phyloP scores from a whole-genome alignment of 2,329 filamentous ascomycete species.

The Talaromyces sp. region DNA sequence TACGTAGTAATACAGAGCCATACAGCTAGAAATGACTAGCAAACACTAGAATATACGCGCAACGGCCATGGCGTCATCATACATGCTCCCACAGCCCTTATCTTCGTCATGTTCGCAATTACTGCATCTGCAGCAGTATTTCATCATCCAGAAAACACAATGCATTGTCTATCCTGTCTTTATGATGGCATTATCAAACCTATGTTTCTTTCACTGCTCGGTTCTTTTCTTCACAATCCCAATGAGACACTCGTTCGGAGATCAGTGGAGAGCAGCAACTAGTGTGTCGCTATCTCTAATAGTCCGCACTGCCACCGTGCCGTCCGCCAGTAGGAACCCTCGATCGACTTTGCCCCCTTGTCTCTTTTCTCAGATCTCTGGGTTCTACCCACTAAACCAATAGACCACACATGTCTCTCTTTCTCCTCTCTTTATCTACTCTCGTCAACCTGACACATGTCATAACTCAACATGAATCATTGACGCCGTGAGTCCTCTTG shows the following conservation, averaged over 20 bases:
- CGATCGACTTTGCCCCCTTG: not conserved
- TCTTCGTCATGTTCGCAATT: not conserved
- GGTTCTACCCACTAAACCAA: not conserved
- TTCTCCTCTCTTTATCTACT: not conserved
- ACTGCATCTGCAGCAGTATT: not conserved
- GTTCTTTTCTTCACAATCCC: not conserved
- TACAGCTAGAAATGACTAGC: not conserved
- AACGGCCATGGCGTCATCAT: constrained; percentile 14
- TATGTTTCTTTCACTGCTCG: too few species aligned
- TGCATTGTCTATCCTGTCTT: too few species aligned
- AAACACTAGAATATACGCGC: not conserved
- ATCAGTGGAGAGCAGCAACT: not conserved
- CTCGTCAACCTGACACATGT: not conserved
- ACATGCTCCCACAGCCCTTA: not conserved
- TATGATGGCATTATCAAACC: too few species aligned
- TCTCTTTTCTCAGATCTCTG: too few species aligned
- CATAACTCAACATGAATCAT: not conserved
- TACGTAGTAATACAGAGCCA: not conserved
- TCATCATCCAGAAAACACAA: not conserved
- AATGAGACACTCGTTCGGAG: not conserved
- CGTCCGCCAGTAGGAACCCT: not conserved
- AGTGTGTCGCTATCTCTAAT: not conserved
- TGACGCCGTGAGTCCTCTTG: not conserved
- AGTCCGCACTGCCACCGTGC: not conserved
- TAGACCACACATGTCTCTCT: not conserved